Conservation (phyloP, 2,329 filamentous ascomycete species). For the Fusarium sp. region DNA sequence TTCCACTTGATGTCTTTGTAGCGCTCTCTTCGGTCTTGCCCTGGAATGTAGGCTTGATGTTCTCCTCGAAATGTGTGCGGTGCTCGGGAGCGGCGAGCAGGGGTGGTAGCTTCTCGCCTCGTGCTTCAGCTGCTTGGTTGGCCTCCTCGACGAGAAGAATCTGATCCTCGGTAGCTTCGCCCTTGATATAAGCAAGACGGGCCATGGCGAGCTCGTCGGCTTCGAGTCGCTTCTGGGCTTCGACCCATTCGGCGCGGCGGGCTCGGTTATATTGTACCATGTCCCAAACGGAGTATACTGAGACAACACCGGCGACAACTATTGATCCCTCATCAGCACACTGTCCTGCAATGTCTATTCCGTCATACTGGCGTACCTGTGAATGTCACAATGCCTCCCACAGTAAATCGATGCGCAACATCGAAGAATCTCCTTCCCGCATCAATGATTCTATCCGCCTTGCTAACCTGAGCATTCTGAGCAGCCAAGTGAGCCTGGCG, state of each 20-base stretch:
- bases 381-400: conserved; percentile 66
- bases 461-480: conserved; percentile 67
- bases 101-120: conserved; percentile 62
- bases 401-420: conserved; percentile 66
- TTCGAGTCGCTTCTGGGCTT: conserved; percentile 65
- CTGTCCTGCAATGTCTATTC: not conserved
- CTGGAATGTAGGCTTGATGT: conserved; percentile 50
- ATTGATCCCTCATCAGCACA: conserved; percentile 16
- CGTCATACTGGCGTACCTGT: conserved; percentile 59
- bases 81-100: conserved; percentile 61
- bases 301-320: conserved; percentile 68
- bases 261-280: conserved; percentile 72
- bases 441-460: conserved; percentile 63
- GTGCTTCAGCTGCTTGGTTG: conserved; percentile 60
- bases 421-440: conserved; percentile 64
- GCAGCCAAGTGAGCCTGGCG: conserved; percentile 76
- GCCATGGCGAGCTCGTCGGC: conserved; percentile 67
- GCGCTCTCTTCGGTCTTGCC: conserved; percentile 32
- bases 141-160: conserved; percentile 68
- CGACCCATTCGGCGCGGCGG: conserved; percentile 69
- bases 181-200: conserved; percentile 70
- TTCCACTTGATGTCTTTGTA: conserved; percentile 47
- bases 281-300: conserved; percentile 70
- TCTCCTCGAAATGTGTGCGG: conserved; percentile 53
- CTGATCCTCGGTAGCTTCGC: conserved; percentile 67